phyloP scores from a whole-genome alignment of 2,329 filamentous ascomycete species.

The Capronia americana region DNA sequence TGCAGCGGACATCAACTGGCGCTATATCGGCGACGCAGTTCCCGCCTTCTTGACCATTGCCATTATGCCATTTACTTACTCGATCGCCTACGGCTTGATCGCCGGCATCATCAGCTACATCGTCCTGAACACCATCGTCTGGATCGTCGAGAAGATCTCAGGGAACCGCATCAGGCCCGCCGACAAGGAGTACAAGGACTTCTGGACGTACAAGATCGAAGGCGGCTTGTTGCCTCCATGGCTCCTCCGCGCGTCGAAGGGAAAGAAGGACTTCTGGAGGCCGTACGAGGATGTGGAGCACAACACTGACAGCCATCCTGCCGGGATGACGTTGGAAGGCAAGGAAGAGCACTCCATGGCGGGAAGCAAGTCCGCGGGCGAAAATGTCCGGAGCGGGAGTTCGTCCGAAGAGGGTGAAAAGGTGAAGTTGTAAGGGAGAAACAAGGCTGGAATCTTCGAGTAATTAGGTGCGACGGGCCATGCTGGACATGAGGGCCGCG shows the following conservation, averaged over 20 bases:
- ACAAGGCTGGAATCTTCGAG: not conserved
- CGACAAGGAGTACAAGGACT: conserved; percentile 78
- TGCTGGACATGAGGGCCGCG: too few relatives aligned
- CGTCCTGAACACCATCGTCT: conserved; percentile 74
- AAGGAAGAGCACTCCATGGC: conserved; percentile 5
- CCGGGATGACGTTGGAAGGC: conserved; percentile 25
- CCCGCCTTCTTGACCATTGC: conserved; percentile 84
- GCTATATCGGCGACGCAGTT: conserved; percentile 80
- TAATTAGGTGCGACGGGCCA: not conserved
- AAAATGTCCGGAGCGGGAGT: conserved; percentile 12
- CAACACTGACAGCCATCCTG: conserved; percentile 9
- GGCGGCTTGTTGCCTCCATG: conserved; percentile 78
- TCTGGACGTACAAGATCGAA: conserved; percentile 78
- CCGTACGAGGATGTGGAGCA: conserved; percentile 44
- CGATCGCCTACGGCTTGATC: conserved; percentile 85
- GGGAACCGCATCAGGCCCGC: conserved; percentile 74
- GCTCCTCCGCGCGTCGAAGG: conserved; percentile 67
- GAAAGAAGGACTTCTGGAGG: conserved; percentile 78
- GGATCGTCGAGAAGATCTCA: conserved; percentile 69
- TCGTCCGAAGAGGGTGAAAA: conserved; percentile 28
- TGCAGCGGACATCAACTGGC: conserved; percentile 86
- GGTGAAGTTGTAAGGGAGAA: conserved; percentile 17
- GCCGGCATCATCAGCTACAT: conserved; percentile 79
- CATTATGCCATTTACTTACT: conserved; percentile 89
- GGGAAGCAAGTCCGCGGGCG: not conserved